Base-by-base conservation (phyloP, 768 basidiomycete species). In the Galerina sulciceps region DNA sequence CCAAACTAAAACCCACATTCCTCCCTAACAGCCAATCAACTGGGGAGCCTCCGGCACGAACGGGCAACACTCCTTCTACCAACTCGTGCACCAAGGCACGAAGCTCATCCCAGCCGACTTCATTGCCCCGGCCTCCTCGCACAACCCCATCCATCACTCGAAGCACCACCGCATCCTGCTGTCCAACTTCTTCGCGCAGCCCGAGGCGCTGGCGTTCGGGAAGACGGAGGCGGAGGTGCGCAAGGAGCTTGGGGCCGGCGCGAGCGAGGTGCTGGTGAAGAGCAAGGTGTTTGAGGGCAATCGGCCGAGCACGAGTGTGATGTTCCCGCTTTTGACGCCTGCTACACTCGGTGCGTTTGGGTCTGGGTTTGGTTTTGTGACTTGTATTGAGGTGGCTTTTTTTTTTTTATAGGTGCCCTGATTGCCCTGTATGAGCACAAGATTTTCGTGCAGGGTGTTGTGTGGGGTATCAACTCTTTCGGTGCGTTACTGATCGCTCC, bases 41-140 rank as follows among this genome's bases (percentile, higher is more conserved):
- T 99, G 97, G 97, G 97, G 96, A 65, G 96, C 96, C 10, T 89
- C 93, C 0, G 97, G 96, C 42, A 99, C 97, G 38, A 99, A 99
- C 75, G 97, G 96, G 57, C 96, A 99, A 74, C 97, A 99, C 79
- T 98, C 97, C 9, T 99, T 99, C 85, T 99, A 99, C 80, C 96
- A 98, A 76, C 90, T 98, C 62, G 81, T 96, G 18, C 94, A 96
- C 76, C 94, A 95, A 73, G 94, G 94, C 50, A 96, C 94, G 40
- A 96, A 94, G 79, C 72, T 96, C 61, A 89, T 96, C 65, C 94
- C 94, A 1, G 85, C 91, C 46, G 94, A 97, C 73, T 96, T 96
- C 81, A 80, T 97, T 64, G 94, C 94, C 2, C 93, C 94, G 17
- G 85, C 93, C 13, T 92, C 88, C 31, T 85, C 91, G 2, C 93